Percentiles rank a stretch among this genome's conserved stretches.
phyloP scores from a whole-genome alignment of 164 flowering plant genomes.

The Paratinospora sagittata region DNA sequence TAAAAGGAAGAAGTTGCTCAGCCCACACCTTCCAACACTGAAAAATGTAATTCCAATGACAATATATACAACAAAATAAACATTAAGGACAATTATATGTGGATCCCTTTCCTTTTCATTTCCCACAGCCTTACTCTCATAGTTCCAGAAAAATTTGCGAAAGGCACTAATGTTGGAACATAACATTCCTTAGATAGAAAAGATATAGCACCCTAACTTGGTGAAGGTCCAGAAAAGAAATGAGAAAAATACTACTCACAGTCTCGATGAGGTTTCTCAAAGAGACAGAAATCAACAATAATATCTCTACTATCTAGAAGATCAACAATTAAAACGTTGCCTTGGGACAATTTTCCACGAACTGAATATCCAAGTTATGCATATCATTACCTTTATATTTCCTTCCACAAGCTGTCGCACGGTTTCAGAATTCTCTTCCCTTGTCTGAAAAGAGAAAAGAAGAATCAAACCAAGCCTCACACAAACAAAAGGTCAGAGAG shows the following conservation, averaged over 20 bases:
- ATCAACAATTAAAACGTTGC: background rate
- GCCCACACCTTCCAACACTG: background rate
- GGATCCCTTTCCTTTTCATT: too few species aligned
- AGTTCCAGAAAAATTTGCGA: too few species aligned
- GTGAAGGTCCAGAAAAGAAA: background rate
- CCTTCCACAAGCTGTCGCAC: conserved; percentile 49
- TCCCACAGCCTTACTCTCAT: too few species aligned
- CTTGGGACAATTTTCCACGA: background rate
- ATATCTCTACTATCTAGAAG: background rate
- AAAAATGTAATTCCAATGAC: background rate
- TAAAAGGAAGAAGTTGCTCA: background rate
- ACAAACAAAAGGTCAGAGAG: background rate
- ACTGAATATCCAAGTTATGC: background rate
- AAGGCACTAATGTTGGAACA: background rate
- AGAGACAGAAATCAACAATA: background rate
- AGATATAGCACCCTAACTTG: background rate
- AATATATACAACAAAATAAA: too few species aligned
- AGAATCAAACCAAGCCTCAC: conserved; percentile 8
- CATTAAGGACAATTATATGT: too few species aligned
- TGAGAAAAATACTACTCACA: background rate
- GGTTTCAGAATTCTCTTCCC: conserved; percentile 68
- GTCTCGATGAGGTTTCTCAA: background rate
- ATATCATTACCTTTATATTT: conserved; percentile 45
- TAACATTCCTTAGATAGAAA: background rate
- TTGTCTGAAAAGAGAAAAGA: conserved; percentile 38